Conservation (phyloP, 768 basidiomycete genomes). For the Lactarius trivialis region DNA sequence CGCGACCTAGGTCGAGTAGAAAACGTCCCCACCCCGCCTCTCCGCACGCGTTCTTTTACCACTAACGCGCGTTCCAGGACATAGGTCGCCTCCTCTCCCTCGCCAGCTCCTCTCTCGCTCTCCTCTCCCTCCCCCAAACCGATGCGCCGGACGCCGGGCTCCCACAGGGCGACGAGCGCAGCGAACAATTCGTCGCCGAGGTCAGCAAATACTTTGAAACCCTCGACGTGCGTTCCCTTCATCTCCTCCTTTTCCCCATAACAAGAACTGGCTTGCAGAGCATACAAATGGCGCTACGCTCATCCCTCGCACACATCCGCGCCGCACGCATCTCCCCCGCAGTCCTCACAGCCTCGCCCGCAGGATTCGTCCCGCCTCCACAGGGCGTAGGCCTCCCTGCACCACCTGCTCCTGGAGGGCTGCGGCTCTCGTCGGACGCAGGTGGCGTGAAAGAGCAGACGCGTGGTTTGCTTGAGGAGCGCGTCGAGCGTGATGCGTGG, state of each 20-base stretch:
- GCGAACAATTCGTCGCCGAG: slow-evolving; percentile 79
- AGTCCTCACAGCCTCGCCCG: slow-evolving; percentile 76
- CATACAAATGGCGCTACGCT: slow-evolving; percentile 72
- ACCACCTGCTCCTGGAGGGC: not conserved
- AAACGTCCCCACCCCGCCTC: slow-evolving; percentile 41
- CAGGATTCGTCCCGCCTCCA: slow-evolving; percentile 67
- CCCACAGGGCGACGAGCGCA: slow-evolving; percentile 76
- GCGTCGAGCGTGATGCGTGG: slow-evolving; percentile 55
- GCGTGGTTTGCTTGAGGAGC: slow-evolving; percentile 51
- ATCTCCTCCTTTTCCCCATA: not conserved
- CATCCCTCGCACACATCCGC: slow-evolving; percentile 73
- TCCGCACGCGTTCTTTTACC: not conserved
- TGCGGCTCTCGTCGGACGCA: slow-evolving; percentile 13
- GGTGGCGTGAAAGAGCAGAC: slow-evolving; percentile 28
- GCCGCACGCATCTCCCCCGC: slow-evolving; percentile 79
- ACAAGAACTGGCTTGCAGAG: slow-evolving; percentile 37
- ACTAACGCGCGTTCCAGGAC: slow-evolving; percentile 41
- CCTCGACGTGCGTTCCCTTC: slow-evolving; percentile 48
- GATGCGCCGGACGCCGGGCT: slow-evolving; percentile 60
- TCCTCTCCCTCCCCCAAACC: slow-evolving; percentile 78
- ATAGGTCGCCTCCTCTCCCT: slow-evolving; percentile 68
- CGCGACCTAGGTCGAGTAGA: slow-evolving; percentile 76
- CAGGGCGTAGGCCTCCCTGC: slow-evolving; percentile 68
- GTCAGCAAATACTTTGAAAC: slow-evolving; percentile 83
- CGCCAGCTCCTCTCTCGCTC: slow-evolving; percentile 71